A percentile compares a stretch with the other conserved stretches of the same genome.
phyloP scores from a whole-genome alignment of 495 filamentous ascomycete species.

The Thermothielavioides terrestris region DNA sequence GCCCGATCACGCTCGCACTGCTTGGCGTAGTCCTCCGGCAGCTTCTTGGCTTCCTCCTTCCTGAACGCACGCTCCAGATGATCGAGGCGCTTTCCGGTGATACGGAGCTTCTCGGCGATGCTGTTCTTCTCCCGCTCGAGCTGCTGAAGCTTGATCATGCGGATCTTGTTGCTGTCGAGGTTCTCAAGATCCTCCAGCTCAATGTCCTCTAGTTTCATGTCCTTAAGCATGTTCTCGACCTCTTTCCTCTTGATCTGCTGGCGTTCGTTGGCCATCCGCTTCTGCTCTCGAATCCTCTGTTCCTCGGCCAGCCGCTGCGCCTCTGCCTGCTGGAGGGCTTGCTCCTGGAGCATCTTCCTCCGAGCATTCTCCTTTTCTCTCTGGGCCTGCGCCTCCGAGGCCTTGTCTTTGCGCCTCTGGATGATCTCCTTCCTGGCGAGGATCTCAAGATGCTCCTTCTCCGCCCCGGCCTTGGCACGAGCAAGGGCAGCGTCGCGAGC shows the following conservation, averaged over 20 bases:
- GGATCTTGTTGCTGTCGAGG: conserved; percentile 79
- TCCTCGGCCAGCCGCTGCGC: conserved; percentile 79
- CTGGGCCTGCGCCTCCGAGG: conserved; percentile 70
- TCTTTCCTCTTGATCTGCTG: conserved; percentile 88
- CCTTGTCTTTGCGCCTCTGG: conserved; percentile 91
- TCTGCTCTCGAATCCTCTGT: conserved; percentile 80
- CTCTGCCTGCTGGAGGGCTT: conserved; percentile 82
- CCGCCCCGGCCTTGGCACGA: conserved; percentile 74
- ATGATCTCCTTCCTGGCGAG: conserved; percentile 83
- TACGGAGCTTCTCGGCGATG: conserved; percentile 76
- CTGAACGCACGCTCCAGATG: conserved; percentile 95
- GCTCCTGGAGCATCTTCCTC: conserved; percentile 70
- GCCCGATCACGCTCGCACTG: conserved; percentile 75
- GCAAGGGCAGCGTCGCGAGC: conserved; percentile 72
- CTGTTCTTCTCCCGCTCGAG: conserved; percentile 97
- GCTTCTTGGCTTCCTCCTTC: conserved; percentile 87
- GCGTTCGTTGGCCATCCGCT: conserved; percentile 80
- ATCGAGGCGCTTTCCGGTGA: conserved; percentile 92
- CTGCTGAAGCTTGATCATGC: conserved; percentile 87
- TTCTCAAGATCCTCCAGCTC: conserved; percentile 70
- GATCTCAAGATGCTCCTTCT: conserved; percentile 85
- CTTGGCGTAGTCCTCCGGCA: conserved; percentile 73
- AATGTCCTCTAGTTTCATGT: conserved; percentile 79
- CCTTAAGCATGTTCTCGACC: conserved; percentile 89
- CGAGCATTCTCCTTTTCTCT: conserved; percentile 90